phyloP scores from a whole-genome alignment of 768 basidiomycete genomes.

The Russula emetica region DNA sequence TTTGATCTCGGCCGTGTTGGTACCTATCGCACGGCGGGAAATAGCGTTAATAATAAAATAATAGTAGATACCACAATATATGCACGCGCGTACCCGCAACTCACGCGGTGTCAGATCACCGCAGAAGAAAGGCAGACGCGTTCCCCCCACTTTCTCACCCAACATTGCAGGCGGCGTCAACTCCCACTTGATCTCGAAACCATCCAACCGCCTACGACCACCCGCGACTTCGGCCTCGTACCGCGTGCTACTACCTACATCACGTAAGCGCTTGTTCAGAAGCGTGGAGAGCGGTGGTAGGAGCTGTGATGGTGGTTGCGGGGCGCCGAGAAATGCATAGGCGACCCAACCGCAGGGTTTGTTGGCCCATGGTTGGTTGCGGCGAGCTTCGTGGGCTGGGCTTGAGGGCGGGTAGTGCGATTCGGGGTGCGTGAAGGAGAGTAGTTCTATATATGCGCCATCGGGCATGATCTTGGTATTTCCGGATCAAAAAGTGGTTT shows the following conservation, averaged over 20 bases:
- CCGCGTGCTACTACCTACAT: conserved; percentile 33
- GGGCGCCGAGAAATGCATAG: conserved; percentile 56
- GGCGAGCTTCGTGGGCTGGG: conserved; percentile 43
- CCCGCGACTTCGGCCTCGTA: conserved; percentile 49
- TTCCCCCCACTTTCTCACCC: conserved; percentile 28
- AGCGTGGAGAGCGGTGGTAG: conserved; percentile 42
- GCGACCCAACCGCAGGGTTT: conserved; percentile 64
- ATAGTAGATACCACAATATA: neutral
- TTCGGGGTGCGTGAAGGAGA: conserved; percentile 56
- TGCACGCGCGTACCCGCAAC: conserved; percentile 42
- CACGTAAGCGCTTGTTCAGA: conserved; percentile 50
- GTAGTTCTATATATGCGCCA: conserved; percentile 62
- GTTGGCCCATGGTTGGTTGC: conserved; percentile 49
- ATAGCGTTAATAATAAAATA: neutral
- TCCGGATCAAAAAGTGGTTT: neutral
- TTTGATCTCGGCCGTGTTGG: neutral
- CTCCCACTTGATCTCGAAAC: conserved; percentile 49
- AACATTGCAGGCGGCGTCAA: conserved; percentile 40
- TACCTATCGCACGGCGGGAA: neutral
- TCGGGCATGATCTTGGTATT: conserved; percentile 48
- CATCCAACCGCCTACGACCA: conserved; percentile 55
- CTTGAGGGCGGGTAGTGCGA: conserved; percentile 51
- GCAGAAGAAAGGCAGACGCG: conserved; percentile 62
- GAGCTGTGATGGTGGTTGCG: conserved; percentile 27
- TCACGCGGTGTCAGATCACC: conserved; percentile 62